phyloP scores from a whole-genome alignment of 2,329 filamentous ascomycete species.

The Venturia asperata region DNA sequence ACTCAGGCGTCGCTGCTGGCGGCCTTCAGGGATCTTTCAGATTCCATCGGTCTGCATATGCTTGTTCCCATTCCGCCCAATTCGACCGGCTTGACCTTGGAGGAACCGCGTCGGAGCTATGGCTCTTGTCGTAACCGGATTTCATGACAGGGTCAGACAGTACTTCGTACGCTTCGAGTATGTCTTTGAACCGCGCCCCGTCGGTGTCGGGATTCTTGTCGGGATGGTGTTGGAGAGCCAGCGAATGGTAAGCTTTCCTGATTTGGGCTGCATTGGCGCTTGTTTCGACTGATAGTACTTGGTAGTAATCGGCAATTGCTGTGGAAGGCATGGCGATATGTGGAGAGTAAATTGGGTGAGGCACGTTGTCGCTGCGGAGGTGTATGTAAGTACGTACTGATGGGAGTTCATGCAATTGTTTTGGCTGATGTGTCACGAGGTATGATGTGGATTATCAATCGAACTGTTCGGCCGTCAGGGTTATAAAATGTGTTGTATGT shows the following conservation, averaged over 20 bases:
- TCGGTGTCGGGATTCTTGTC: constrained; percentile 5
- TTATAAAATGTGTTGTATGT: background rate
- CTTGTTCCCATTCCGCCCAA: background rate
- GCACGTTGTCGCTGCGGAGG: background rate
- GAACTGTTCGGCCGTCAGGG: background rate
- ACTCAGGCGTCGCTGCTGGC: background rate
- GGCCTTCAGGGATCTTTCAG: background rate
- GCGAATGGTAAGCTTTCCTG: constrained; percentile 10
- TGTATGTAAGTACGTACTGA: background rate
- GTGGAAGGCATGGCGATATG: background rate
- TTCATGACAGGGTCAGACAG: background rate
- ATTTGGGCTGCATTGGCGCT: background rate
- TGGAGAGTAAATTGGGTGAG: background rate
- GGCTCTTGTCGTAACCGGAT: background rate
- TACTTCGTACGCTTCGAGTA: background rate
- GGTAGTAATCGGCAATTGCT: background rate
- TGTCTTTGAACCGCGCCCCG: background rate
- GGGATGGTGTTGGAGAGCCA: constrained; percentile 8
- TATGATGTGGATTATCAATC: background rate
- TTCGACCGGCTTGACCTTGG: background rate
- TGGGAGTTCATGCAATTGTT: background rate
- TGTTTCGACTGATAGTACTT: background rate
- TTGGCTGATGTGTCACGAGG: background rate
- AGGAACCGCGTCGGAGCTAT: background rate
- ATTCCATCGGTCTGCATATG: background rate